These are phyloP conservation scores for Triangularia setosa DNA, from an alignment of 2,329 filamentous ascomycete genomes.

Conservation along the genomic window DNA sequence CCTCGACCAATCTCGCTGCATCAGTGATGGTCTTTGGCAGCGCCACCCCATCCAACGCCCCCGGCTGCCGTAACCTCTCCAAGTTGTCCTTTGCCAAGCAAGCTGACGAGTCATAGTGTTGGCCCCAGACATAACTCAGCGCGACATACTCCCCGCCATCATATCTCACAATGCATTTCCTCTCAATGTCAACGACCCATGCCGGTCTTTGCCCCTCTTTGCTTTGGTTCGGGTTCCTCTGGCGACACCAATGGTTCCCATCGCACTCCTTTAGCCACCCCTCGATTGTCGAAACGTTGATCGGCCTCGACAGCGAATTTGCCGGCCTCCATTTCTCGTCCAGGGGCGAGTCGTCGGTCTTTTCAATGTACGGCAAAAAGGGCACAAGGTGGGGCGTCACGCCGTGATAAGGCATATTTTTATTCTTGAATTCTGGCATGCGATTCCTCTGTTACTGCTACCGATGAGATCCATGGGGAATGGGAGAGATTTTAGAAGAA, in stretches of 20 bases:
- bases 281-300: constrained; percentile 5
- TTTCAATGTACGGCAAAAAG: constrained; percentile 18
- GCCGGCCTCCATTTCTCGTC: constrained; percentile 1
- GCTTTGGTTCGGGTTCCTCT: neutral
- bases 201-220: neutral
- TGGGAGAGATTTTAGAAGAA: neutral
- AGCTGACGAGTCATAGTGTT: neutral
- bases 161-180: constrained; percentile 8
- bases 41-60: neutral
- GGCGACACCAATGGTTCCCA: neutral
- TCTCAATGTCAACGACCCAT: constrained; percentile 12
- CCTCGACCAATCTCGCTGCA: constrained; percentile 9
- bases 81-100: constrained; percentile 4
- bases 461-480: neutral
- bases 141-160: constrained; percentile 8
- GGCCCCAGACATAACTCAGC: constrained; percentile 21
- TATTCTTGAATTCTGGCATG: neutral
- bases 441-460: neutral
- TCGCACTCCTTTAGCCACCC: constrained; percentile 12
- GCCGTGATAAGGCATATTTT: constrained; percentile 11
- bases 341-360: constrained; percentile 4
- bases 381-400: constrained; percentile 12
- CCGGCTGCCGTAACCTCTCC: neutral
- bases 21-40: constrained; percentile 14
- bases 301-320: constrained; percentile 9